Percentiles rank a stretch among this genome's conserved stretches.
Conservation (phyloP, 2,329 filamentous ascomycete species). For the Epichloe sylvatica region DNA sequence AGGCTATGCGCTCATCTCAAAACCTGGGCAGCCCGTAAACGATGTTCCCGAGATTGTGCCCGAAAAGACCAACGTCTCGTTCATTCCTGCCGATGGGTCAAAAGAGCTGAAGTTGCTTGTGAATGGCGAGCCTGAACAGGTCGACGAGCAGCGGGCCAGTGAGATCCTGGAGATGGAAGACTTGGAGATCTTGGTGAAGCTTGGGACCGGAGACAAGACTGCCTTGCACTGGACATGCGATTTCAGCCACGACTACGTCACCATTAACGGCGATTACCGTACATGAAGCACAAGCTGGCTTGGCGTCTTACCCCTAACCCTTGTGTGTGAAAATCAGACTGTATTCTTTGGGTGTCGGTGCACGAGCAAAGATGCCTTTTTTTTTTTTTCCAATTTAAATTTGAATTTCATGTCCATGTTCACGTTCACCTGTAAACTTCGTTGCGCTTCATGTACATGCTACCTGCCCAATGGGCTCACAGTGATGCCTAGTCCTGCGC, state of each 20-base stretch:
- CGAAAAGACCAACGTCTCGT: slow-evolving; percentile 62
- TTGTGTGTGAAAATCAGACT: too few relatives aligned
- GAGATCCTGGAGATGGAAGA: slow-evolving; percentile 68
- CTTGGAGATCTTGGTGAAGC: slow-evolving; percentile 59
- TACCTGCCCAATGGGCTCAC: too few relatives aligned
- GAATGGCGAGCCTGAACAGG: slow-evolving; percentile 63
- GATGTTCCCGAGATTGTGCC: slow-evolving; percentile 53
- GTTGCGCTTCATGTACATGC: too few relatives aligned
- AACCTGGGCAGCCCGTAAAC: slow-evolving; percentile 40
- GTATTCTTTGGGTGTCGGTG: too few relatives aligned
- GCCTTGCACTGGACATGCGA: slow-evolving; percentile 77
- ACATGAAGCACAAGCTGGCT: slow-evolving; percentile 26
- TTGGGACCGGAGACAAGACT: slow-evolving; percentile 55
- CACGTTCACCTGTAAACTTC: too few relatives aligned
- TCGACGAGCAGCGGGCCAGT: slow-evolving; percentile 63
- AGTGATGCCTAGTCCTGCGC: not conserved
- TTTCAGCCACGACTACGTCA: slow-evolving; percentile 68
- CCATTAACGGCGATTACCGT: slow-evolving; percentile 55
- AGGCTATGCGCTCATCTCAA: slow-evolving; percentile 58
- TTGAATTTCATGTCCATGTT: too few relatives aligned
- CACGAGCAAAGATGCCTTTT: too few relatives aligned
- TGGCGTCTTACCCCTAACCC: too few relatives aligned
- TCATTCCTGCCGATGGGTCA: slow-evolving; percentile 64
- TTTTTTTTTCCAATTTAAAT: too few relatives aligned
- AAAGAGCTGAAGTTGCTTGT: slow-evolving; percentile 63